These are phyloP conservation scores for Komagataea norvegica DNA, from an alignment of 1,139 yeast species.

Conservation along the genomic window DNA sequence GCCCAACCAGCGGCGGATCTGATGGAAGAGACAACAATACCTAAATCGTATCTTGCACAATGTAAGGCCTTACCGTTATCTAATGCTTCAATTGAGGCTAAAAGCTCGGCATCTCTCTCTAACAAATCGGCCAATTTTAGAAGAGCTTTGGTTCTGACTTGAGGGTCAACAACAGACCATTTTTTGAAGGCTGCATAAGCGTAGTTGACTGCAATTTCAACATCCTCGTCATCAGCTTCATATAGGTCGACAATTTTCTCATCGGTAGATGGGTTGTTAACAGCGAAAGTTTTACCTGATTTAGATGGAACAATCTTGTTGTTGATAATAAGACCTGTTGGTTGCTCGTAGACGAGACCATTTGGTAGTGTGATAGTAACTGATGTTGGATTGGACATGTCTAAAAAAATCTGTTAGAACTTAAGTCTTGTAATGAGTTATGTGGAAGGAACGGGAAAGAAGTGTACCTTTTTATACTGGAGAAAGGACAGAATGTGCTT, in stretches of 20 bases:
- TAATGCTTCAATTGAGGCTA: slow-evolving; percentile 73
- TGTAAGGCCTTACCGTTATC: slow-evolving; percentile 75
- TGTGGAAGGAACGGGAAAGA: slow-evolving; percentile 1
- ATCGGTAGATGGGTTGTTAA: slow-evolving; percentile 53
- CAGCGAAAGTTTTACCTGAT: slow-evolving; percentile 47
- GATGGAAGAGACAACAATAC: slow-evolving; percentile 48
- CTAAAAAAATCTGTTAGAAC: too few relatives aligned
- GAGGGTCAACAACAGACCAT: slow-evolving; percentile 46
- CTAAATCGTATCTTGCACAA: slow-evolving; percentile 54
- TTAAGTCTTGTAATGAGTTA: not conserved
- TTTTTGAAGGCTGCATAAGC: slow-evolving; percentile 48
- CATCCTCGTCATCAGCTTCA: slow-evolving; percentile 54
- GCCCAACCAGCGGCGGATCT: slow-evolving; percentile 82
- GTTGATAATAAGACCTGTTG: slow-evolving; percentile 62
- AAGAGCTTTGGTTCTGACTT: slow-evolving; percentile 53
- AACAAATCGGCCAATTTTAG: slow-evolving; percentile 62
- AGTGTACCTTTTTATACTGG: slow-evolving; percentile 2
- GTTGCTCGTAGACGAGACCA: slow-evolving; percentile 56
- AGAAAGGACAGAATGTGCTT: too few relatives aligned
- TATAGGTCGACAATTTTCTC: slow-evolving; percentile 49
- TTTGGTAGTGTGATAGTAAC: slow-evolving; percentile 58
- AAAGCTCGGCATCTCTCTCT: slow-evolving; percentile 52
- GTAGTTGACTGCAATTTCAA: slow-evolving; percentile 53
- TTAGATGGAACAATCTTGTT: slow-evolving; percentile 51
- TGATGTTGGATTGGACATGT: slow-evolving; percentile 35